Conservation (phyloP, 306 rosid species). For the Luffa aegyptiaca region DNA sequence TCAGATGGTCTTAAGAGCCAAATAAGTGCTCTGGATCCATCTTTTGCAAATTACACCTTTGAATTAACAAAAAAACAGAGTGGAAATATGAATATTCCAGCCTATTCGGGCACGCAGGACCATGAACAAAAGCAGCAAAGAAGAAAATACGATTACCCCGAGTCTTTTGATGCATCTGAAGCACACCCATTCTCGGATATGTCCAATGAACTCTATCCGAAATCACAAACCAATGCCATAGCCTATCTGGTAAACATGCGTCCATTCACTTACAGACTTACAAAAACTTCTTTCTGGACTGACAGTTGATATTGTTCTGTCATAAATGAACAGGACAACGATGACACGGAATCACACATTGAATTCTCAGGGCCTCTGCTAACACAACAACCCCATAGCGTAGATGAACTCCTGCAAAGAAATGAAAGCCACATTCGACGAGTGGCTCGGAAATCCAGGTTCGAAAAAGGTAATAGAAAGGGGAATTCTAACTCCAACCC, state of each 20-base stretch:
- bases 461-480: conserved; percentile 54
- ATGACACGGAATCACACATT: conserved; percentile 19
- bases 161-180: conserved; percentile 46
- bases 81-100: conserved; percentile 17
- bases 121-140: conserved; percentile 21
- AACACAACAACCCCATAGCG: conserved; percentile 20
- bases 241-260: conserved; percentile 23
- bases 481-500: neutral
- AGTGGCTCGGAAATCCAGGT: conserved; percentile 56
- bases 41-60: conserved; percentile 54
- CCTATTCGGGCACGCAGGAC: conserved; percentile 10
- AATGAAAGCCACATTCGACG: conserved; percentile 44
- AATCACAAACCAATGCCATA: conserved; percentile 14
- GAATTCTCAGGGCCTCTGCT: conserved; percentile 42
- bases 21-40: conserved; percentile 70
- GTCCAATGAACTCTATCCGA: conserved; percentile 22
- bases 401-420: conserved; percentile 36
- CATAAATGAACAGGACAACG: conserved; percentile 24
- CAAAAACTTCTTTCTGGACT: neutral
- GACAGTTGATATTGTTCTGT: neutral
- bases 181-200: conserved; percentile 15
- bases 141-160: conserved; percentile 13
- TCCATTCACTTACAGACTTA: neutral
- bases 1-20: conserved; percentile 85
- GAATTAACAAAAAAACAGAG: conserved; percentile 26